Evolutionary conservation across 257 asterid species (phyloP), one percentile per base, ranked within the genome.

Genomic region (Przewalskia tangutica): DNA sequence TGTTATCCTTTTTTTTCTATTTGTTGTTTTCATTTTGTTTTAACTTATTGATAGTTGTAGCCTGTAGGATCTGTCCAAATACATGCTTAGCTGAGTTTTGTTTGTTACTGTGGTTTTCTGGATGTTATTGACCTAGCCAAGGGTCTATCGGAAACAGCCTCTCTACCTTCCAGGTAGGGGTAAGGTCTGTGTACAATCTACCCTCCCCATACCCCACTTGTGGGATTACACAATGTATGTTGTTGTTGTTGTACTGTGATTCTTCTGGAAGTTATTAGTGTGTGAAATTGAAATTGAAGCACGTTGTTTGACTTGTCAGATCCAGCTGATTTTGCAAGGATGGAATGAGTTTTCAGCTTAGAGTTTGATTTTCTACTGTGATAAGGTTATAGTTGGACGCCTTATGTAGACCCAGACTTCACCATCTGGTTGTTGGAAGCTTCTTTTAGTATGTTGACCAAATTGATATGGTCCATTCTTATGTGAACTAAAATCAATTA

Each of bases 271-370:
- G 50, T 17, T 77, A 34, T 75, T 54, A 36, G 12, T 58, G 65
- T 77, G 67, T 81, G 32, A 27, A 27, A 27, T 27, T 27, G 82
- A 71, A 11, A 34, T 44, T 68, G 40, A n/a, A 81, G 73, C 53
- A 36, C 65, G 77, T 44, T 81, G 23, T 50, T 60, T 71, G 71
- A 77, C 64, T 85, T 85, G 81, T 84, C 90, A 88, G 95, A 88
- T 91, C 91, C 87, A 71, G 84, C 79, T 85, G 79, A 81, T 59
- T 78, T 27, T 86, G 77, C 82, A 81, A 79, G 81, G 87, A 59
- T 66, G 84, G 84, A 81, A 38, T 83, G 85, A 83, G 54, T 46
- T 68, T 81, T 82, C 73, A 79, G 86, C 83, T 78, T 34, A 23
- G 83, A 64, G 83, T 81, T 80, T 76, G 78, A 66, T 73, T 34